Conservation (phyloP, 495 filamentous ascomycete species). For the Oidiodendron maius region DNA sequence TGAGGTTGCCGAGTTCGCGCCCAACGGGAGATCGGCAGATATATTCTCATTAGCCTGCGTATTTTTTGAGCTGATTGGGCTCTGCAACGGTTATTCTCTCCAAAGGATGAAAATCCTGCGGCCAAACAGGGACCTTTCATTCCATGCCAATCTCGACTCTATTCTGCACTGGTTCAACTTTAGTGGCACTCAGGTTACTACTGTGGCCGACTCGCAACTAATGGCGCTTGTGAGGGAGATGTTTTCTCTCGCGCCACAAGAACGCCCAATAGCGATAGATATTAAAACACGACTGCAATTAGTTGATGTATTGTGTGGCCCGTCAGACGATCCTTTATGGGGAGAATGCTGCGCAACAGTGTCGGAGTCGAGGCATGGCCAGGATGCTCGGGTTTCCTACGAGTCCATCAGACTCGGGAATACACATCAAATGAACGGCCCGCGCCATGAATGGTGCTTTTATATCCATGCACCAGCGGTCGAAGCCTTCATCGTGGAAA, state of each 20-base stretch:
- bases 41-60: constrained; percentile 37
- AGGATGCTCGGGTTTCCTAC: background rate
- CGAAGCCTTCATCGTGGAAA: background rate
- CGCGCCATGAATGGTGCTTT: background rate
- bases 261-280: background rate
- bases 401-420: background rate
- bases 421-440: background rate
- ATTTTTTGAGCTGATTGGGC: constrained; percentile 31
- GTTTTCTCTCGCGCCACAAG: background rate
- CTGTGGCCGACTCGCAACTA: background rate
- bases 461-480: background rate
- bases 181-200: background rate
- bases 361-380: background rate
- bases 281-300: background rate
- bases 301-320: background rate
- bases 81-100: background rate
- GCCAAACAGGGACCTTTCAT: background rate
- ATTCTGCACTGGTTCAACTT: background rate
- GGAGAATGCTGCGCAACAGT: background rate
- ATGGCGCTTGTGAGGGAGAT: background rate
- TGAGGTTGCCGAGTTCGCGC: constrained; percentile 20
- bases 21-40: constrained; percentile 25
- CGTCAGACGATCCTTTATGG: background rate
- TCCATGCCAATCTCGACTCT: background rate
- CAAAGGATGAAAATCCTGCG: background rate